Evolutionary conservation across 1,139 yeast genomes (phyloP), one percentile per base, ranked within the genome.

Genomic region (Blastobotrys ciferrii): DNA sequence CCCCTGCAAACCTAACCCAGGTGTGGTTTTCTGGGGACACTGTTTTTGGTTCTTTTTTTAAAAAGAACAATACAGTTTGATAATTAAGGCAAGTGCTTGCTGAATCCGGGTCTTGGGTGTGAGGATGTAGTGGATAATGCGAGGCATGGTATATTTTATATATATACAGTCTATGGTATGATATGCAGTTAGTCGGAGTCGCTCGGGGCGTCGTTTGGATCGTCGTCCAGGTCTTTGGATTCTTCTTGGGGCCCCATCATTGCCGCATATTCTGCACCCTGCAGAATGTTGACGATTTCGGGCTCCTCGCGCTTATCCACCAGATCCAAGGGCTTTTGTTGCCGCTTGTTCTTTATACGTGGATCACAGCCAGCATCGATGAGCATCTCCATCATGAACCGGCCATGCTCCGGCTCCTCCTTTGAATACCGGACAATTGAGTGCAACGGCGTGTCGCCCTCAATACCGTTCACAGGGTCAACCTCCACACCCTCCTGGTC

Each of bases 331-430:
- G 98, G 96, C 59, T 78, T 84, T 60, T 84, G 77, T 25, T 84
- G 82, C n/a, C 68, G 67, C 44, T 74, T 76, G 61, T 84, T 84
- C 55, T 66, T 72, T 43, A 78, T 68, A 57, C 75, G 68, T 4
- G 95, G 89, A 67, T 91, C 95, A 1, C 95, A 83, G 1, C 98
- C 98, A 32, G 95, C 96, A 61, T 91, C 97, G 52, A 92, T 73
- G 54, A 92, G 74, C 64, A 85, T 86, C 60, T 88, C 95, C 6
- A 82, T 72, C 42, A 92, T 75, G 59, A 84, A 89, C 38, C 77
- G 72, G 1, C 96, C 97, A 66, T 85, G 92, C 53, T 87, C 97
- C 0, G 92, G 86, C 62, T 92, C 97, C 13, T 79, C 80, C 42
- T 72, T 72, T 19, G 91, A 75, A 63, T 86, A 89, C 57, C 79